Conservation (phyloP, 2,329 filamentous ascomycete species). For the Talaromyces verruculosus region DNA sequence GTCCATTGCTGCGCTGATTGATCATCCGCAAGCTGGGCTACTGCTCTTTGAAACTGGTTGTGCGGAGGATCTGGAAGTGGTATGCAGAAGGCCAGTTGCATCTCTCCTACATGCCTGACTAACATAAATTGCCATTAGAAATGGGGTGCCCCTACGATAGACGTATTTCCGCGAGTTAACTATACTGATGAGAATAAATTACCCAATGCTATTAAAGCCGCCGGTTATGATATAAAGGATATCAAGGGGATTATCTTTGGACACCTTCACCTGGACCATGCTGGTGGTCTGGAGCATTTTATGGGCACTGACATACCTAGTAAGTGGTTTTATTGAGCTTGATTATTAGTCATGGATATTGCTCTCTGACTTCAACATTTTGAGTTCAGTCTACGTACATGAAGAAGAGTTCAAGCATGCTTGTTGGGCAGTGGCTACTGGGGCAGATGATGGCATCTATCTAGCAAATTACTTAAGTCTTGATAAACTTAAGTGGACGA, state of each 20-base stretch:
- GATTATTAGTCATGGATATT: too few relatives aligned
- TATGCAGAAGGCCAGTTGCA: too few relatives aligned
- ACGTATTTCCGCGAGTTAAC: neutral
- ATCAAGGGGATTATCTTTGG: conserved; percentile 50
- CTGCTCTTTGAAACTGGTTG: too few relatives aligned
- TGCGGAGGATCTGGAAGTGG: too few relatives aligned
- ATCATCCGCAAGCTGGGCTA: too few relatives aligned
- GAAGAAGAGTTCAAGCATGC: conserved; percentile 50
- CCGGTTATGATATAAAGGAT: conserved; percentile 48
- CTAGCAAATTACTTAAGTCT: conserved; percentile 23
- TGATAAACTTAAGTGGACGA: neutral
- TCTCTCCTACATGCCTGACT: too few relatives aligned
- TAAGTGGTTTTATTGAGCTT: too few relatives aligned
- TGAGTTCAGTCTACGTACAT: conserved; percentile 51
- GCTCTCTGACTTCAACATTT: too few relatives aligned
- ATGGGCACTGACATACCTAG: conserved; percentile 43
- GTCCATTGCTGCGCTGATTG: too few relatives aligned
- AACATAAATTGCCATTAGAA: too few relatives aligned
- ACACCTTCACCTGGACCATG: conserved; percentile 52
- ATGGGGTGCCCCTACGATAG: too few relatives aligned
- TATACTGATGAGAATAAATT: conserved; percentile 4
- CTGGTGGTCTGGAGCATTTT: conserved; percentile 51
- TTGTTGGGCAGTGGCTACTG: conserved; percentile 47
- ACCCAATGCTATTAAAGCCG: conserved; percentile 34
- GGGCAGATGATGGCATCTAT: conserved; percentile 44